Conservation (phyloP, 345 rosid genomes). For the Raphanus raphanistrum region DNA sequence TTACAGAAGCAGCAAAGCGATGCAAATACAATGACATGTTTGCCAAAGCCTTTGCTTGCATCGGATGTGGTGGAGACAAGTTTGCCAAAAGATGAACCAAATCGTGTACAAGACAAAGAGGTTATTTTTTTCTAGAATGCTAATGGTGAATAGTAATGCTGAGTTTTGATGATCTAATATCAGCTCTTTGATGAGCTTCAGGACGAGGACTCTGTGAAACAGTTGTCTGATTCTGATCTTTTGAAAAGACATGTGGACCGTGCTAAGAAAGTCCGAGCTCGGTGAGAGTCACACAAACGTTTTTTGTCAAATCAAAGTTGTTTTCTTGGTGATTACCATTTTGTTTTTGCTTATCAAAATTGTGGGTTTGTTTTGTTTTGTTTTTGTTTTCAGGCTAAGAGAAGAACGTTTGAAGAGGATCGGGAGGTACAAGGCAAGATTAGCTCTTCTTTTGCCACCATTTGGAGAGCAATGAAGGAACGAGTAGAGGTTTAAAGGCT, state of each 20-base stretch:
- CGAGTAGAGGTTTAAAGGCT: constrained; percentile 34
- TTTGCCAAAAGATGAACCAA: constrained; percentile 43
- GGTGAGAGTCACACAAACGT: constrained; percentile 47
- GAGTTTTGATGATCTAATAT: background rate
- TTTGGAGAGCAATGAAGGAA: constrained; percentile 61
- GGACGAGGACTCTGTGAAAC: constrained; percentile 61
- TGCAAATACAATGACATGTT: constrained; percentile 42
- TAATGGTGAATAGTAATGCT: background rate
- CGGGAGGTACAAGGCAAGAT: constrained; percentile 78
- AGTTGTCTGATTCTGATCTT: constrained; percentile 62
- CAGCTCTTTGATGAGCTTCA: constrained; percentile 31
- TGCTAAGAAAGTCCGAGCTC: constrained; percentile 74
- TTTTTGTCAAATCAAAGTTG: background rate
- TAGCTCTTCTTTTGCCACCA: constrained; percentile 88
- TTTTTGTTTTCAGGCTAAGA: constrained; percentile 49
- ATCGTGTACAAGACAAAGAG: constrained; percentile 47
- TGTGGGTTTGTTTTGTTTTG: background rate
- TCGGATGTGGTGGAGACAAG: constrained; percentile 40
- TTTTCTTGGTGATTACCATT: background rate
- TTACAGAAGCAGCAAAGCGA: constrained; percentile 60
- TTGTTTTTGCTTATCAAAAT: background rate
- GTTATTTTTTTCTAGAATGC: constrained; percentile 29
- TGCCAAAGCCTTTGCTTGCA: constrained; percentile 76
- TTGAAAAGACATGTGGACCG: constrained; percentile 65
- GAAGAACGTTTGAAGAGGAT: constrained; percentile 72